A percentile compares a stretch with the other conserved stretches of the same genome.
phyloP scores from a whole-genome alignment of 164 flowering plant species.

The Vitis cinerea region DNA sequence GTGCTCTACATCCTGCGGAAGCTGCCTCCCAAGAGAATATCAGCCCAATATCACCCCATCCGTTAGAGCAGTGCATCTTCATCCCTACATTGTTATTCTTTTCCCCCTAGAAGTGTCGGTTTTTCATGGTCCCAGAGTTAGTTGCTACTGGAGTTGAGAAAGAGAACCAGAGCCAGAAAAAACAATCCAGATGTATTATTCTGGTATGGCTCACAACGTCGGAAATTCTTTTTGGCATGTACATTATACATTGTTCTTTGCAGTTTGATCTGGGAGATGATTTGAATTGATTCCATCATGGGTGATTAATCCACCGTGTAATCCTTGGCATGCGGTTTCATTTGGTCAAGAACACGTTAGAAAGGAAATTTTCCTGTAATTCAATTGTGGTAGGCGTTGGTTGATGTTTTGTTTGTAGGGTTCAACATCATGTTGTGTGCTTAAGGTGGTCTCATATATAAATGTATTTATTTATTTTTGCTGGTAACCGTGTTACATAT shows the following conservation, averaged over 20 bases:
- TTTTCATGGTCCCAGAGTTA: slow-evolving; percentile 15
- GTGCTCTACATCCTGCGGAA: slow-evolving; percentile 90
- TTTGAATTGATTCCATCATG: slow-evolving; percentile 12
- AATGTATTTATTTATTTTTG: too few relatives aligned
- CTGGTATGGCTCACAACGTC: slow-evolving; percentile 15
- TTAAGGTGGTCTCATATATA: too few relatives aligned
- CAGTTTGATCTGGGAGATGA: slow-evolving; percentile 5
- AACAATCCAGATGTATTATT: slow-evolving; percentile 10
- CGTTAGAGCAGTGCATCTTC: slow-evolving; percentile 29
- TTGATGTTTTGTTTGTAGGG: neutral
- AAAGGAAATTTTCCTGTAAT: slow-evolving; percentile 11
- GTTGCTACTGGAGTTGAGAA: slow-evolving; percentile 16
- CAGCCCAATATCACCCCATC: slow-evolving; percentile 90
- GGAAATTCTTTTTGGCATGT: slow-evolving; percentile 22
- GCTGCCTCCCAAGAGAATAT: slow-evolving; percentile 85
- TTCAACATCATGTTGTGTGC: slow-evolving; percentile 1
- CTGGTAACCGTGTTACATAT: too few relatives aligned
- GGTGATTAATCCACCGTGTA: slow-evolving; percentile 8
- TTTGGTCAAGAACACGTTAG: slow-evolving; percentile 5
- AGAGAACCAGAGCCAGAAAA: slow-evolving; percentile 11
- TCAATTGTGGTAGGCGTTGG: slow-evolving; percentile 1
- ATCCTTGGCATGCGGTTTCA: neutral
- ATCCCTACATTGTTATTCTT: slow-evolving; percentile 4
- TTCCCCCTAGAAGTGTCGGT: neutral
- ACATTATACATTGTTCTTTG: slow-evolving; percentile 10